A percentile compares a stretch with the other conserved stretches of the same genome.
Conservation (phyloP, 352 stramenopile species). For the Globisporangium sylvaticum region DNA sequence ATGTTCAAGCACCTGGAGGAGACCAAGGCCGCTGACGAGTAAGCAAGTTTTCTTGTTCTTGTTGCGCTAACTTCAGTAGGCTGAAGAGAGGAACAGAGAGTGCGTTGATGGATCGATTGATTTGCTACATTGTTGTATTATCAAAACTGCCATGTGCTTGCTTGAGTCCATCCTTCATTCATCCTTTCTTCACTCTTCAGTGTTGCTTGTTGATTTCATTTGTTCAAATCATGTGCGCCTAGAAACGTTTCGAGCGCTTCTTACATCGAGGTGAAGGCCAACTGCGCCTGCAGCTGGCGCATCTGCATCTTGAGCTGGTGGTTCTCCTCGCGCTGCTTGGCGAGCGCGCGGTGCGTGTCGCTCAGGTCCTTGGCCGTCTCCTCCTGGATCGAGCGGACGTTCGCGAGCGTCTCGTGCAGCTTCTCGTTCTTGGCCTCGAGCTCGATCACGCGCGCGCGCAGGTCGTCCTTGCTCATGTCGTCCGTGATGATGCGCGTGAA, state of each 20-base stretch:
- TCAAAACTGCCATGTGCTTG: conserved; percentile 5
- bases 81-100: no score
- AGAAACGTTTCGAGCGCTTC: not conserved
- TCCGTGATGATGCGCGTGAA: conserved; percentile 83
- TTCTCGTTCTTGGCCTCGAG: conserved; percentile 71
- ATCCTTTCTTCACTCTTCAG: not conserved
- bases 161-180: not conserved
- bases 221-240: not conserved
- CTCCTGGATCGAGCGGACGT: conserved; percentile 62
- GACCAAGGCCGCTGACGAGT: conserved; percentile 59
- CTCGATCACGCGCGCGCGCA: conserved; percentile 63
- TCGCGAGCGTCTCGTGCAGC: conserved; percentile 68
- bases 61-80: no score
- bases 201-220: not conserved
- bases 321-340: conserved; percentile 47
- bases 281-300: conserved; percentile 55
- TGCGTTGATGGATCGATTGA: not conserved
- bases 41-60: no score
- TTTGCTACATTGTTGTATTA: conserved; percentile 1
- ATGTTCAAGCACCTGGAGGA: conserved; percentile 88
- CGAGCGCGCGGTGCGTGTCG: conserved; percentile 46
- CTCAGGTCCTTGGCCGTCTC: conserved; percentile 49
- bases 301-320: conserved; percentile 55
- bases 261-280: conserved; percentile 54
- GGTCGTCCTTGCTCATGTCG: conserved; percentile 72